Evolutionary conservation across 23 red algal species (phyloP).

Genomic region (Gracilaria caudata): DNA sequence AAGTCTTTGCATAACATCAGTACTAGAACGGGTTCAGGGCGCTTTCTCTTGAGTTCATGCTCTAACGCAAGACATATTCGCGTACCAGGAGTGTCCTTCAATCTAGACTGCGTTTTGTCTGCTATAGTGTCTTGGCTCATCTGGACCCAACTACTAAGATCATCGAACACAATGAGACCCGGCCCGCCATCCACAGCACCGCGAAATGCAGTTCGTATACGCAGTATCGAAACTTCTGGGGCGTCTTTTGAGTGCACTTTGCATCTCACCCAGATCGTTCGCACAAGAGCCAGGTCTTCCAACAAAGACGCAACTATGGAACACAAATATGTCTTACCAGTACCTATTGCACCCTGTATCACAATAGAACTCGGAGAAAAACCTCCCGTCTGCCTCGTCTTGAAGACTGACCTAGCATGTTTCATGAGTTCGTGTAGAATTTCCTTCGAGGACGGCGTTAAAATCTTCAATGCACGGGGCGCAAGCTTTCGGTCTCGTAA

Average conservation of each 20-base stretch:
- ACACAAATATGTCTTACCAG: constrained; percentile 47
- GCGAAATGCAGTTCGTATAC: constrained; percentile 35
- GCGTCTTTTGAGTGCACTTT: constrained; percentile 27
- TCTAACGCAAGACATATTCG: constrained; percentile 17
- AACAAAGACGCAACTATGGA: constrained; percentile 34
- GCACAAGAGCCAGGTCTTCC: constrained; percentile 42
- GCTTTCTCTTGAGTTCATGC: constrained; percentile 24
- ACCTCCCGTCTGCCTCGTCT: too few relatives aligned
- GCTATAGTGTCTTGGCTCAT: neutral
- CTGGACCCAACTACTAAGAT: constrained; percentile 35
- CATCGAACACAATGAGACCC: constrained; percentile 62
- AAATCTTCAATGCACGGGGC: neutral
- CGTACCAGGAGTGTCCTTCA: neutral
- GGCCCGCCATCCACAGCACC: constrained; percentile 50
- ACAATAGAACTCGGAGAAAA: neutral
- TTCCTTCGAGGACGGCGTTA: neutral
- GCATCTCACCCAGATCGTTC: constrained; percentile 59
- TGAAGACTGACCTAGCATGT: neutral
- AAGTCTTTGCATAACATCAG: constrained; percentile 25
- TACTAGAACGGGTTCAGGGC: constrained; percentile 20
- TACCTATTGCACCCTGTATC: constrained; percentile 36
- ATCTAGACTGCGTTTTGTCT: neutral
- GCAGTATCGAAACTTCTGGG: neutral
- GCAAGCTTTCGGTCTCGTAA: neutral
- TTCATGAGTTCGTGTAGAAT: constrained; percentile 20